These are phyloP conservation scores for Penicillium rolfsii DNA, from an alignment of 2,329 filamentous ascomycete species.

Conservation along the genomic window DNA sequence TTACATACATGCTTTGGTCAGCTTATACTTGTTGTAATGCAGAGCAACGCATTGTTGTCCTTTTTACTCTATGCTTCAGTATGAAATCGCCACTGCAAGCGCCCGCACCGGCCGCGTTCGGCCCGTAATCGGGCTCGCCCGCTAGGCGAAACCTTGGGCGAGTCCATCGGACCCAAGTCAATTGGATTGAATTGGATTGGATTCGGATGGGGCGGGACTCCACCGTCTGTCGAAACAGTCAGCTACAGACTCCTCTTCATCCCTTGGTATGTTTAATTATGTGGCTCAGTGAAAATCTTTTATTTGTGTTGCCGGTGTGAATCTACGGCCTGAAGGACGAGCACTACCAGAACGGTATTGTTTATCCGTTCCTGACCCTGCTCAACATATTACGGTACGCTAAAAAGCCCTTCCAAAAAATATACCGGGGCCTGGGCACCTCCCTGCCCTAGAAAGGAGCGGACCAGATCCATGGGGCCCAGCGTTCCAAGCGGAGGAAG, in stretches of 20 bases:
- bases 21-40: background rate
- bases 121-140: constrained; percentile 35
- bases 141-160: constrained; percentile 29
- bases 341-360: background rate
- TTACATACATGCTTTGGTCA: background rate
- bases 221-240: constrained; percentile 16
- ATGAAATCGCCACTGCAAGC: constrained; percentile 21
- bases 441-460: constrained; percentile 22
- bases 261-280: background rate
- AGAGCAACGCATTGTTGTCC: background rate
- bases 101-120: constrained; percentile 28
- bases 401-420: background rate
- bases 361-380: background rate
- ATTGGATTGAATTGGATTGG: constrained; percentile 18
- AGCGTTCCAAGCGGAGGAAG: constrained; percentile 1
- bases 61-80: background rate
- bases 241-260: background rate
- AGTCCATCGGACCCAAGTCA: constrained; percentile 10
- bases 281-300: background rate
- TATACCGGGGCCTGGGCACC: constrained; percentile 14
- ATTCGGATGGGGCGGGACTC: constrained; percentile 22
- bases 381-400: background rate
- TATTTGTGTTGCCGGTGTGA: background rate
- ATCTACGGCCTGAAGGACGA: background rate
- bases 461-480: background rate